Percentiles rank a stretch among this genome's conserved stretches.
Conservation (phyloP, 163 green algal genomes). For the Coccomyxa subellipsoidea region DNA sequence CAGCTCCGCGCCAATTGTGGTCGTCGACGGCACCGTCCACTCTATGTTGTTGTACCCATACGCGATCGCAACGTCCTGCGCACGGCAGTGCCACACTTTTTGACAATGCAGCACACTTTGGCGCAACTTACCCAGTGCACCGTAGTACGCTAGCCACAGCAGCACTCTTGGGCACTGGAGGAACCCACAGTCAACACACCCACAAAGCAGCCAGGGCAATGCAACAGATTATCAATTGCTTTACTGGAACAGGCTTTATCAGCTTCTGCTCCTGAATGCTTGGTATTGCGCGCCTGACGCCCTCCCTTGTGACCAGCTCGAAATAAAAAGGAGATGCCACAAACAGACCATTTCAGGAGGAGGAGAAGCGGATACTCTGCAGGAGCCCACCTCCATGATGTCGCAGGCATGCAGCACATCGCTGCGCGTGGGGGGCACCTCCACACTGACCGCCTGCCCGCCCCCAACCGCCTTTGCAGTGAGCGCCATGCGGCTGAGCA, state of each 20-base stretch:
- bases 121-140: no score
- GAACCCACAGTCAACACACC: no score
- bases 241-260: no score
- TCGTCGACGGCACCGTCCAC: slow-evolving; percentile 53
- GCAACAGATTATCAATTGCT: no score
- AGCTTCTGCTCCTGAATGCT: no score
- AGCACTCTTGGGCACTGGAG: no score
- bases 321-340: no score
- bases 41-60: slow-evolving; percentile 98
- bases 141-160: not conserved
- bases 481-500: slow-evolving; percentile 80
- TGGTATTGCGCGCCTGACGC: no score
- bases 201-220: no score
- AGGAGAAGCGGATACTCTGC: not conserved
- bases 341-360: no score
- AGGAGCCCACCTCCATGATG: slow-evolving; percentile 73
- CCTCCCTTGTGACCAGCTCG: no score
- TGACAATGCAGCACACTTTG: no score
- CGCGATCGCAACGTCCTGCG: slow-evolving; percentile 93
- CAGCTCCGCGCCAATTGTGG: slow-evolving; percentile 79
- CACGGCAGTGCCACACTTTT: not conserved
- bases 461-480: slow-evolving; percentile 19
- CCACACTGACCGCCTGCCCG: slow-evolving; percentile 33
- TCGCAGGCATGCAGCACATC: slow-evolving; percentile 96
- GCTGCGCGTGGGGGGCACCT: slow-evolving; percentile 82